phyloP scores from a whole-genome alignment of 164 flowering plant genomes.

The Liriodendron chinense region DNA sequence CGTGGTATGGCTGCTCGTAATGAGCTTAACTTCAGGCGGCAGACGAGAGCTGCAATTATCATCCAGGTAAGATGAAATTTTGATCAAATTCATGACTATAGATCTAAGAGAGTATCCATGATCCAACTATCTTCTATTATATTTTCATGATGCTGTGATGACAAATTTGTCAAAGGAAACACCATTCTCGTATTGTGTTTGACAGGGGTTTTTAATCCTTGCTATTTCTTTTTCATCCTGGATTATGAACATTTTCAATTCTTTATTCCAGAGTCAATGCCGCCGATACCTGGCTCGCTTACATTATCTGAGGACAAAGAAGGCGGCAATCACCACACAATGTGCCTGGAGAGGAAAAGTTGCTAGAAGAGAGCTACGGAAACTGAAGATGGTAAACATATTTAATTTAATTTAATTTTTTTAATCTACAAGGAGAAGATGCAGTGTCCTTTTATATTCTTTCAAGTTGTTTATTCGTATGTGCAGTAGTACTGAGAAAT shows the following conservation, averaged over 20 bases:
- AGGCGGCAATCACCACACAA: constrained; percentile 82
- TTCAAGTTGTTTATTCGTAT: no score
- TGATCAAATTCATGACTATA: not conserved
- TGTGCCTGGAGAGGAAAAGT: constrained; percentile 94
- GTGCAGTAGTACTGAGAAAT: not conserved
- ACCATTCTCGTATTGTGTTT: not conserved
- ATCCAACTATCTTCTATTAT: not conserved
- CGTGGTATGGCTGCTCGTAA: constrained; percentile 92
- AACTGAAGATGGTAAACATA: constrained; percentile 80
- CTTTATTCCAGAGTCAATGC: constrained; percentile 59
- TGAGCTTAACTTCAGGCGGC: constrained; percentile 76
- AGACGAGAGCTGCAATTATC: constrained; percentile 71
- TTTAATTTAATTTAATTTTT: no score
- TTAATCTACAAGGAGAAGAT: no score
- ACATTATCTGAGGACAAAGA: constrained; percentile 57
- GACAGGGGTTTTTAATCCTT: not conserved
- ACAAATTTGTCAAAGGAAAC: not conserved
- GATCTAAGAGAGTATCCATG: not conserved
- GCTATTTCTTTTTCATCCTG: not conserved
- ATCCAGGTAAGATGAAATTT: constrained; percentile 59
- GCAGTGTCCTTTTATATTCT: no score
- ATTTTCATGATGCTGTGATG: not conserved
- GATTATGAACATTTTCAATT: not conserved
- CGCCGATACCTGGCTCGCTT: constrained; percentile 61
- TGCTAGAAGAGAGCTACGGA: constrained; percentile 83